phyloP scores from a whole-genome alignment of 208 protist species.

The Phytomonas francai region DNA sequence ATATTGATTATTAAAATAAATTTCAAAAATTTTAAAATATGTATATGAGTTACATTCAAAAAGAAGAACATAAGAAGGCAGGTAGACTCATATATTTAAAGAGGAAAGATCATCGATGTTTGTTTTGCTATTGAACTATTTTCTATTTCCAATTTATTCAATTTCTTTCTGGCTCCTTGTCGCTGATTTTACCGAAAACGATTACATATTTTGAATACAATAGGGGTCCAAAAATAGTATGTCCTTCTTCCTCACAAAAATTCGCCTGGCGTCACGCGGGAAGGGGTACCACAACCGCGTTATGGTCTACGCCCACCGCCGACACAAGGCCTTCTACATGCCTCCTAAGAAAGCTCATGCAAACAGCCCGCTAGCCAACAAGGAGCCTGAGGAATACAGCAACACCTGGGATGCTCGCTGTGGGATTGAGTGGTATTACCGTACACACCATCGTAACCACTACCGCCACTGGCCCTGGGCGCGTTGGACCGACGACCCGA shows the following conservation, averaged over 20 bases:
- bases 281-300: conserved; percentile 74
- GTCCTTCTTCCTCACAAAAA: conserved; percentile 22
- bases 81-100: too few species aligned
- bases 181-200: background rate
- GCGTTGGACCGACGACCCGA: conserved; percentile 59
- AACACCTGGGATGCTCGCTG: conserved; percentile 63
- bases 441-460: conserved; percentile 43
- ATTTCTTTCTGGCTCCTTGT: background rate
- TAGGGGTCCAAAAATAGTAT: background rate
- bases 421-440: conserved; percentile 77
- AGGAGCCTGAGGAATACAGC: conserved; percentile 67
- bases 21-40: too few species aligned
- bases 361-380: conserved; percentile 52
- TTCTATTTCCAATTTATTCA: background rate
- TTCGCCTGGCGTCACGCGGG: conserved; percentile 21
- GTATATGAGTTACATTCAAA: background rate
- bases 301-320: conserved; percentile 77
- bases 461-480: conserved; percentile 79
- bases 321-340: conserved; percentile 46
- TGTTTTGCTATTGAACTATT: conserved; percentile 2
- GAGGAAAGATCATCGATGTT: too few species aligned
- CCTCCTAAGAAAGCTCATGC: conserved; percentile 40
- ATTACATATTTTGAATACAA: too few species aligned
- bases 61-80: too few species aligned
- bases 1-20: background rate